Percentiles rank a stretch among this genome's conserved stretches.
Conservation (phyloP, 352 stramenopile genomes). For the Phytophthora hibernalis region DNA sequence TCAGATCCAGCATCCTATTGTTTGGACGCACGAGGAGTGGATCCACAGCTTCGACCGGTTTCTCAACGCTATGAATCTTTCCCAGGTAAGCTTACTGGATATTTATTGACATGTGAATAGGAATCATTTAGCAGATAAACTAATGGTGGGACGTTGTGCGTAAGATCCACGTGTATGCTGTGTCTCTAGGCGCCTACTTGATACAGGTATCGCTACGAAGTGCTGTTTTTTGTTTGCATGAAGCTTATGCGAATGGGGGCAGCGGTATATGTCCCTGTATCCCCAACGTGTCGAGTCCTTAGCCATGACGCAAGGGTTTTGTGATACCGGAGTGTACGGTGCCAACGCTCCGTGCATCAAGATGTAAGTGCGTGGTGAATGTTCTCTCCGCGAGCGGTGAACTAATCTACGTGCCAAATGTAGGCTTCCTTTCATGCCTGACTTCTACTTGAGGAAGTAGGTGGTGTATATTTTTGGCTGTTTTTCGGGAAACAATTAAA, state of each 20-base stretch:
- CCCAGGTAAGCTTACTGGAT: conserved; percentile 35
- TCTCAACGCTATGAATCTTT: conserved; percentile 66
- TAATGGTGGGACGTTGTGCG: background rate
- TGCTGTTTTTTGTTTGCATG: background rate
- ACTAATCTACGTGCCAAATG: background rate
- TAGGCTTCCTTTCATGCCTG: conserved; percentile 71
- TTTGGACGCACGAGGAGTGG: conserved; percentile 87
- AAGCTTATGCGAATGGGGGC: background rate
- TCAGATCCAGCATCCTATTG: conserved; percentile 72
- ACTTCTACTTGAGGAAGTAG: conserved; percentile 82
- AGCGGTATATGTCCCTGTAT: conserved; percentile 71
- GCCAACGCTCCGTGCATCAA: conserved; percentile 57
- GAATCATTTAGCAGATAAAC: background rate
- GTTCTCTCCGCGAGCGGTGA: background rate
- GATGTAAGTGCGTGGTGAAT: conserved; percentile 44
- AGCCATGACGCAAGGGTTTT: conserved; percentile 72
- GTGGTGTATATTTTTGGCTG: background rate
- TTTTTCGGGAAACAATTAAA: background rate
- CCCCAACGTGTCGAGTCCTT: conserved; percentile 66
- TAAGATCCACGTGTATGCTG: conserved; percentile 74
- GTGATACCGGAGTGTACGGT: conserved; percentile 53
- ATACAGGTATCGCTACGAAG: conserved; percentile 53
- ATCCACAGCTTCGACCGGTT: conserved; percentile 85
- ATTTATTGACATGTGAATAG: background rate
- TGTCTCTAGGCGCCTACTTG: conserved; percentile 74